Base-by-base conservation (phyloP, 148 eudicot genomes). In the Persicaria tinctoria region DNA sequence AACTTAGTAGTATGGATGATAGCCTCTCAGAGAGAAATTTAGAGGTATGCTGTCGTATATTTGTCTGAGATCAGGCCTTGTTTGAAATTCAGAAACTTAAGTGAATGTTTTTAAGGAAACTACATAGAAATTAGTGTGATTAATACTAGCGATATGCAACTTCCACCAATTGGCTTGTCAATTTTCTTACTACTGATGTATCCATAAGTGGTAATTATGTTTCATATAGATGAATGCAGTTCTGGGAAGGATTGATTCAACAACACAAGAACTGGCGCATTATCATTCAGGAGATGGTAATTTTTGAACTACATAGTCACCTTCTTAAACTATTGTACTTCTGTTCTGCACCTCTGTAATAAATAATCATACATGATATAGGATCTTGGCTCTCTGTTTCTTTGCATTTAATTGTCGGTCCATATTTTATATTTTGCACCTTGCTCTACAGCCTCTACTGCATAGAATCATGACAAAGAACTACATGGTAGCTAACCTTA, bases 251-350 rank as follows among this genome's bases (percentile, higher is more conserved):
- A 90, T 95, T 82, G 92, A 93, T 78, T 84, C 97, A 76, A 87
- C 96, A 38, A 81, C 97, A 13, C 93, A 92, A 79, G 99, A 95
- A 85, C 85, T 95, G 88, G 92, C 93, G 70, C 94, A 95, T 80
- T 92, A 92, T 86, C 97, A 95, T 83, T 95, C 99, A 41, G 97
- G 97, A 78, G 96, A 95, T 83, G 99, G 99, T 95, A 90, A 63
- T 5, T 51, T 51, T 66, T 41, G 12, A 23, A 17, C 23, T 48
- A 46, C n/a, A 32, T 32, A 6, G 38, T 71, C 17, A 46, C 13
- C 17, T 71, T 8, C 41, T 32, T 32, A 32, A 32, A 18, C 47
- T 71, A 1, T 48, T 48, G 4, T 46, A 16, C 18, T 48, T 44
- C 6, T 64, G 38, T 32, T n/a, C 12, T 46, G 10, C 3, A 12